These are phyloP conservation scores for Punica granatum DNA, from an alignment of 345 rosid species.

Conservation along the genomic window DNA sequence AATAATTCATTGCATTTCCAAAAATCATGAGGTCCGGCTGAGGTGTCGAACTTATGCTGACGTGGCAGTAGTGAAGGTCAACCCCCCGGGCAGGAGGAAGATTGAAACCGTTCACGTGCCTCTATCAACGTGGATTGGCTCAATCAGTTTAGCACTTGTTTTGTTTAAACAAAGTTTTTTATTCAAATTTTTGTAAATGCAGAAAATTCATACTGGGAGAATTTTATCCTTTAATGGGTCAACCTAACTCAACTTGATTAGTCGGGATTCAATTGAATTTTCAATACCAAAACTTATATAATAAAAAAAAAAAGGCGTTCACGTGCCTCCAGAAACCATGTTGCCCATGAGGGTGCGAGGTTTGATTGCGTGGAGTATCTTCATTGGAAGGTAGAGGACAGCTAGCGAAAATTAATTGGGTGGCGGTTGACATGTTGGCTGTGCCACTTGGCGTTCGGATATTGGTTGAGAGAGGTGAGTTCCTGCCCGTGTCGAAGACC, in stretches of 20 bases:
- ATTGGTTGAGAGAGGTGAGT: not conserved
- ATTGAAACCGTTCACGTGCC: not conserved
- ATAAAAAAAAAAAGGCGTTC: too few species aligned
- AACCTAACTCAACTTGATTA: too few species aligned
- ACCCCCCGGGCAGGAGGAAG: not conserved
- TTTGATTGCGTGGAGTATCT: not conserved
- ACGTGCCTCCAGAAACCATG: not conserved
- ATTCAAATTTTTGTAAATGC: too few species aligned
- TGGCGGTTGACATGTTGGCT: constrained; percentile 23
- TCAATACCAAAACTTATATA: too few species aligned
- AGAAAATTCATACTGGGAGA: too few species aligned
- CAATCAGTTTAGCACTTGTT: too few species aligned
- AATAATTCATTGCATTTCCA: too few species aligned
- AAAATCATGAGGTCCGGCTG: not conserved
- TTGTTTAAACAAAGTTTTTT: too few species aligned
- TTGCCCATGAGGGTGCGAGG: not conserved
- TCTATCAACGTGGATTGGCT: too few species aligned
- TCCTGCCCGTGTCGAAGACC: not conserved
- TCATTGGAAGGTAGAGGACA: not conserved
- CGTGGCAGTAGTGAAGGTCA: not conserved
- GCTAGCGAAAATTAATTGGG: constrained; percentile 28
- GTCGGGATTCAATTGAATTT: too few species aligned
- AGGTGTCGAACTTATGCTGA: not conserved
- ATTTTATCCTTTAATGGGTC: too few species aligned
- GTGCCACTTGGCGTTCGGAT: constrained; percentile 4